Percentiles rank a stretch among this genome's conserved stretches.
phyloP scores from a whole-genome alignment of 2,329 filamentous ascomycete species.

The Sclerotinia nivalis region DNA sequence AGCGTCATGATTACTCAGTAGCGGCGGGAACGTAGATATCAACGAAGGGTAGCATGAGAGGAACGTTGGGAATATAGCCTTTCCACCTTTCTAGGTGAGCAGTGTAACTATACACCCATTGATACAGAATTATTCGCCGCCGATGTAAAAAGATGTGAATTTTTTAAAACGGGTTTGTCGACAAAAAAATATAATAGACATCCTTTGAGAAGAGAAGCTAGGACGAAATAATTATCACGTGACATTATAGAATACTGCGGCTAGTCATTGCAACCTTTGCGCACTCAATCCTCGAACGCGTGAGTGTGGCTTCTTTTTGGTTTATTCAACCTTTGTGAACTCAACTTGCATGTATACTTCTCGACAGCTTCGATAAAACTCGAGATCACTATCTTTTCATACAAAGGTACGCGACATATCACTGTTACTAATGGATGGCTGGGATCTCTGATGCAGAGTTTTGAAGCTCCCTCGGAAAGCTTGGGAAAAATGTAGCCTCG shows the following conservation, averaged over 20 bases:
- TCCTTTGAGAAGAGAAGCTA: not conserved
- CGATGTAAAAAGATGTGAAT: not conserved
- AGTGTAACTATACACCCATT: not conserved
- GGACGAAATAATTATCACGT: not conserved
- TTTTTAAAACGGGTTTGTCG: not conserved
- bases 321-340: not conserved
- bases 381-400: not conserved
- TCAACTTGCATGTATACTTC: not conserved
- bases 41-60: not conserved
- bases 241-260: not conserved
- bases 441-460: not conserved
- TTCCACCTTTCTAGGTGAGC: not conserved
- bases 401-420: not conserved
- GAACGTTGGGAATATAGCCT: not conserved
- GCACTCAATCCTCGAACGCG: conserved; percentile 3
- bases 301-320: not conserved
- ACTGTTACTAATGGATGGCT: not conserved
- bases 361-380: not conserved
- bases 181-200: not conserved
- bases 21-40: not conserved
- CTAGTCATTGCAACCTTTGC: not conserved
- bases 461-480: not conserved
- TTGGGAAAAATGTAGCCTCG: not conserved
- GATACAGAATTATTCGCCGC: not conserved
- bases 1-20: conserved; percentile 8